These are phyloP conservation scores for Petrea volubilis DNA, from an alignment of 257 asterid genomes.

Conservation along the genomic window DNA sequence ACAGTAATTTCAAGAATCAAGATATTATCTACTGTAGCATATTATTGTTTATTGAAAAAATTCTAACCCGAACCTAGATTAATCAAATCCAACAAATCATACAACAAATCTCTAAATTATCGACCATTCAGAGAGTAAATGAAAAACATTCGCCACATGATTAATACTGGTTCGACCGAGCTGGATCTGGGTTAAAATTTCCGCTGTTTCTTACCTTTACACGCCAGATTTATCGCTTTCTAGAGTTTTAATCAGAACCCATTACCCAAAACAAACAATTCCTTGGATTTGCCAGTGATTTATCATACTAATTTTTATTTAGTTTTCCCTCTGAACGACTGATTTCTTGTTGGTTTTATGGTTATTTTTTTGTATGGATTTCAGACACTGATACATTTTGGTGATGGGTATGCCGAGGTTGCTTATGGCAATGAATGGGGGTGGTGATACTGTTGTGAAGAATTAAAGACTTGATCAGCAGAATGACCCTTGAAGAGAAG, in stretches of 20 bases:
- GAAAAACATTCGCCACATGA: too few relatives aligned
- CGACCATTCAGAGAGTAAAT: too few relatives aligned
- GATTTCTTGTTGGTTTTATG: neutral
- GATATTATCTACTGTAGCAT: neutral
- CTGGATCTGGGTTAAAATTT: too few relatives aligned
- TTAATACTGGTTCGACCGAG: too few relatives aligned
- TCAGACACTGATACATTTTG: neutral
- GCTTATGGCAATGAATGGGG: neutral
- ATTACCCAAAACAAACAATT: neutral
- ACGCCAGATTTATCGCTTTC: neutral
- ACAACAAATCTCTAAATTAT: too few relatives aligned
- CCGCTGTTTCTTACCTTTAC: neutral
- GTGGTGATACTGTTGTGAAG: constrained; percentile 4
- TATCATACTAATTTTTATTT: neutral
- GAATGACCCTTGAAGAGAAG: constrained; percentile 38
- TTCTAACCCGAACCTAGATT: too few relatives aligned
- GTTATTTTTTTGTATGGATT: neutral
- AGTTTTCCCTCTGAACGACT: neutral
- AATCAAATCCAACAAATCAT: too few relatives aligned
- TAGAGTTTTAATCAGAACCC: neutral
- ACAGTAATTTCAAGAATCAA: neutral
- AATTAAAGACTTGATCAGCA: constrained; percentile 21
- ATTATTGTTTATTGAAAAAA: too few relatives aligned
- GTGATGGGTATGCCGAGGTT: neutral
- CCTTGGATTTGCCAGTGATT: neutral